These are phyloP conservation scores for Collybia sp. DNA, from an alignment of 768 basidiomycete species.

Conservation along the genomic window DNA sequence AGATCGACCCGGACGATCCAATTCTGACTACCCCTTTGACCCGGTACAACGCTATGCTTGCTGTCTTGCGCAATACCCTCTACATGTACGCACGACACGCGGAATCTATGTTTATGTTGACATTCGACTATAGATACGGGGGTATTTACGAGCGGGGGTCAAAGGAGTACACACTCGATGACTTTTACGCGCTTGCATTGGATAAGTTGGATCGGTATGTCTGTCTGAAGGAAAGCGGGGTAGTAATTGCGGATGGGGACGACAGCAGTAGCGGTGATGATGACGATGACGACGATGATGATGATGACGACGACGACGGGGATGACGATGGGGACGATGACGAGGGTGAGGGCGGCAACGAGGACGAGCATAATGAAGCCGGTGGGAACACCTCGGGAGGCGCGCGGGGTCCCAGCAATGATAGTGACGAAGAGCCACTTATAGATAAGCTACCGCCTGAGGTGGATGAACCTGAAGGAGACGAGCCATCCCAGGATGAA, in stretches of 20 bases:
- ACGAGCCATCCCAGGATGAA: conserved; percentile 6
- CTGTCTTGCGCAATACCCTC: conserved; percentile 77
- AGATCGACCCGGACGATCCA: conserved; percentile 61
- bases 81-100: conserved; percentile 63
- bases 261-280: conserved; percentile 60
- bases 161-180: conserved; percentile 85
- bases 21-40: conserved; percentile 57
- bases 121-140: conserved; percentile 57
- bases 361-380: conserved; percentile 21
- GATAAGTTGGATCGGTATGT: conserved; percentile 80
- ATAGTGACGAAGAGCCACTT: conserved; percentile 10
- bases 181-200: conserved; percentile 75
- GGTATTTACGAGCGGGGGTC: conserved; percentile 84
- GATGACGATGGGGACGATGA: conserved; percentile 26
- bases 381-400: conserved; percentile 6
- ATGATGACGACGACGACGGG: conserved; percentile 51
- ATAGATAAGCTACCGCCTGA: too few relatives aligned
- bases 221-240: conserved; percentile 65
- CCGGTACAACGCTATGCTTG: conserved; percentile 87
- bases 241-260: conserved; percentile 58
- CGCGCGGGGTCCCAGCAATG: conserved; percentile 1
- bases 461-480: too few relatives aligned
- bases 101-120: background rate
- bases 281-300: conserved; percentile 53
- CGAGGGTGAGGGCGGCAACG: conserved; percentile 16